Base-by-base conservation (phyloP, 169 alveolate genomes). In the Plasmodium gonderi region DNA sequence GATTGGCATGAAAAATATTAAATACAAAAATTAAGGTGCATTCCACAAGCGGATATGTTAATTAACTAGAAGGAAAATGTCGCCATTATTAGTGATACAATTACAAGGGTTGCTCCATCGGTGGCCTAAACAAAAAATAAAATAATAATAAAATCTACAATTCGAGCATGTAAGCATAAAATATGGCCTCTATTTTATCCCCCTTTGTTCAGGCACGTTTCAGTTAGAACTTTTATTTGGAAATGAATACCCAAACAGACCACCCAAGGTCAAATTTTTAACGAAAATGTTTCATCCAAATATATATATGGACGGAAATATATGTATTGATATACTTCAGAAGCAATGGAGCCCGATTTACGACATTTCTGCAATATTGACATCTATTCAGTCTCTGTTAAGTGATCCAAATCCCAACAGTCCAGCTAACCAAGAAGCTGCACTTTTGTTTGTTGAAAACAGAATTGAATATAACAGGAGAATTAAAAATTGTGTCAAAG, bases 401-500 rank as follows among this genome's bases (percentile, higher is more conserved):
- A 97, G 98, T 77, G 99, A 99, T 80, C 99, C 99, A 1, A 99
- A 99, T 90, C 99, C 99, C 47, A 95, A 97, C 85, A 96, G 99
- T 69, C 99, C 99, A 47, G 99, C 99, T 12, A 98, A 98, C 94
- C 97, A 96, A 69, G 99, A 98, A 94, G 99, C 99, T 5, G 99
- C 99, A 8, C 97, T 97, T 79, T 94, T 98, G 93, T 99, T 95
- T 90, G 96, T 91, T 80, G 99, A 98, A 80, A 96, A 99, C 91
- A 94, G 98, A 49, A 96, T 97, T 36, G 98, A 98, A 92, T 98
- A 98, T 92, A 97, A 97, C 82, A 95, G 98, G 85, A 96, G 97
- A 95, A 99, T 98, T 0, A 93, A 96, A 94, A 97, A 96, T 82
- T 94, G 97, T 54, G 99, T 98, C 0, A 97, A 96, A 78, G 97